Evolutionary conservation across 75 land plant genomes (phyloP), one percentile per base, ranked within the genome.

Genomic region (Pinus albicaulis): DNA sequence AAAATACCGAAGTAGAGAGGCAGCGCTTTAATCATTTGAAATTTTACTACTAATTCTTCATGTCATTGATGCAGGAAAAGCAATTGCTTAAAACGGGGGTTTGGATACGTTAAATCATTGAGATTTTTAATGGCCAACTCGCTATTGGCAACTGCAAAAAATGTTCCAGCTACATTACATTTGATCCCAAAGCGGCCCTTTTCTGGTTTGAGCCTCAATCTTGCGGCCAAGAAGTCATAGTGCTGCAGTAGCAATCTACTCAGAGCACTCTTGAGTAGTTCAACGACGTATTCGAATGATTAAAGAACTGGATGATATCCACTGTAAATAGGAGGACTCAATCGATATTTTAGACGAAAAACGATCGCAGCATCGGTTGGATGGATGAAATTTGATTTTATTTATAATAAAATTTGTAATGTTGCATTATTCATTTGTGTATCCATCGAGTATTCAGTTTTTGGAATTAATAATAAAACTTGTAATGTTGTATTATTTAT

Each of bases 181-280:
- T 83, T 81, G 71, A 92, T 82, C 71, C 88, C 95, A 55, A 90
- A 58, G 44, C 92, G 73, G 4, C 66, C 79, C 14, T 58, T n/a
- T 58, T 75, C 58, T 48, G 71, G 79, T 22, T 86, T 82, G 19
- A 83, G 5, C 80, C 57, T 74, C 28, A 86, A 57, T 60, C 95
- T 74, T 17, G 92, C 95, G 0, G 88, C 86, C 78, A 86, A 10
- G 76, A 92, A 86, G 20, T 92, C 84, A 62, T 92, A 92, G 36
- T 71, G 72, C 0, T 85, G 81, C 63, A 82, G 87, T 24, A 92
- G 77, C 16, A 84, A 14, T 71, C 44, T 68, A 16, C 56, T 56
- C 5, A 88, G 63, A 3, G 88, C 86, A 11, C 36, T 69, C 66
- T 44, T 76, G 36, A 84, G 44, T 4, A 38, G 61, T 25, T 76